phyloP scores from a whole-genome alignment of 2,329 filamentous ascomycete genomes.

The Samsoniella hepiali region DNA sequence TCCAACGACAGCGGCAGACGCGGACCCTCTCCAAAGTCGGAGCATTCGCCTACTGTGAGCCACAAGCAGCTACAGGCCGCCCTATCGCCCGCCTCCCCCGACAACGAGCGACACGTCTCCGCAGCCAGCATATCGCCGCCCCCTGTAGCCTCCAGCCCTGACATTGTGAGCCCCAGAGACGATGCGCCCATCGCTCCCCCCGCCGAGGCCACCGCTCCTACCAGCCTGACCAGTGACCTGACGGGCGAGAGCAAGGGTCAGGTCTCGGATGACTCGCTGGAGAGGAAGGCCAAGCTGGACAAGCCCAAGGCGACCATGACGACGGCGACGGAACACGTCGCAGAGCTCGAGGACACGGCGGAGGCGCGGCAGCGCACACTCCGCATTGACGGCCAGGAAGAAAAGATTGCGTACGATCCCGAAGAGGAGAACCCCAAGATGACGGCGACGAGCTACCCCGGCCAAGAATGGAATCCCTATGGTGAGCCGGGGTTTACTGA shows the following conservation, averaged over 20 bases:
- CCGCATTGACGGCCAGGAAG: constrained; percentile 46
- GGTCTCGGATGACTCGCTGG: constrained; percentile 22
- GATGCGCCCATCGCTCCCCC: neutral
- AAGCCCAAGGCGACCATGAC: constrained; percentile 10
- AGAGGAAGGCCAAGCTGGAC: neutral
- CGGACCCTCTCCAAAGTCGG: neutral
- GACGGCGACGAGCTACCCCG: constrained; percentile 66
- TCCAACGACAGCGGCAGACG: constrained; percentile 12
- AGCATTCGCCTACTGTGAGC: neutral
- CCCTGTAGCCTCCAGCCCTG: neutral
- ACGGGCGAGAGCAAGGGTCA: constrained; percentile 14
- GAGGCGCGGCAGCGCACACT: constrained; percentile 45
- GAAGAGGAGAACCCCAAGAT: constrained; percentile 50
- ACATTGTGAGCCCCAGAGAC: neutral
- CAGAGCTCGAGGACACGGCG: constrained; percentile 41
- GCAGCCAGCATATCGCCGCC: neutral
- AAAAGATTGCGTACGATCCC: constrained; percentile 48
- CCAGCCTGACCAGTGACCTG: neutral
- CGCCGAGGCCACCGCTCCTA: neutral
- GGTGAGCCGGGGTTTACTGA: constrained; percentile 32
- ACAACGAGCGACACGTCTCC: constrained; percentile 1
- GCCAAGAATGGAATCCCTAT: constrained; percentile 67
- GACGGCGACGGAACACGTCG: constrained; percentile 35
- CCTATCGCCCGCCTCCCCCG: neutral
- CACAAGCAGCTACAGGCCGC: constrained; percentile 5